These are phyloP conservation scores for Diaporthe velutina DNA, from an alignment of 2,329 filamentous ascomycete species.

Conservation along the genomic window DNA sequence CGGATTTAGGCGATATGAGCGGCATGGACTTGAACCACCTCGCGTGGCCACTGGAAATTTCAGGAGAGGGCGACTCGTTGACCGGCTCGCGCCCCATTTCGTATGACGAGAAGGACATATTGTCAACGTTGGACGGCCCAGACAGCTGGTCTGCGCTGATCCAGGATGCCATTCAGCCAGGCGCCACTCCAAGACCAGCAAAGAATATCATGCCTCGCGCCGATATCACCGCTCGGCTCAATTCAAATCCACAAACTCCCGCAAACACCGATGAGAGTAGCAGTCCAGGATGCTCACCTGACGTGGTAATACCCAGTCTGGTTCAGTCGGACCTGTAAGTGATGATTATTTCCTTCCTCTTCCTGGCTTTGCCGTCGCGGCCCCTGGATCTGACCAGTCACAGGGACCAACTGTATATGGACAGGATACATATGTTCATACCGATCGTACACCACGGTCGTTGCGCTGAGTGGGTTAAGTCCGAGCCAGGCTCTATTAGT, in stretches of 20 bases:
- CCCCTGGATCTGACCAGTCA: not conserved
- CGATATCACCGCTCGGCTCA: not conserved
- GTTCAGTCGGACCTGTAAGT: constrained; percentile 23
- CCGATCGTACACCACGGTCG: constrained; percentile 19
- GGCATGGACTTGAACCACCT: not conserved
- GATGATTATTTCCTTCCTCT: not conserved
- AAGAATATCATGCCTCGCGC: not conserved
- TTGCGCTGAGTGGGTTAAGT: not conserved
- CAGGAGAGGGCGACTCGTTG: not conserved
- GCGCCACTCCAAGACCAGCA: not conserved
- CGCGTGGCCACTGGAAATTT: not conserved
- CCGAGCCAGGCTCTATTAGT: not conserved
- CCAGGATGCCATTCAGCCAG: not conserved
- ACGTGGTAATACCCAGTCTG: not conserved
- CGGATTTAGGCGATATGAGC: constrained; percentile 8
- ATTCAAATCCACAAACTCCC: not conserved
- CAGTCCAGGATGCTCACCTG: constrained; percentile 10
- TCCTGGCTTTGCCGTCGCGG: not conserved
- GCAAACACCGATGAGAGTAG: not conserved
- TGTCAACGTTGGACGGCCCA: not conserved
- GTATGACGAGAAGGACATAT: not conserved
- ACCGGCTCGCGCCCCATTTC: not conserved
- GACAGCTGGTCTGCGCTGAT: not conserved
- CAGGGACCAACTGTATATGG: constrained; percentile 43
- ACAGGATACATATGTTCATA: constrained; percentile 26